These are phyloP conservation scores for Protomyces macrosporus DNA, from an alignment of 1,139 yeast species.

Conservation along the genomic window DNA sequence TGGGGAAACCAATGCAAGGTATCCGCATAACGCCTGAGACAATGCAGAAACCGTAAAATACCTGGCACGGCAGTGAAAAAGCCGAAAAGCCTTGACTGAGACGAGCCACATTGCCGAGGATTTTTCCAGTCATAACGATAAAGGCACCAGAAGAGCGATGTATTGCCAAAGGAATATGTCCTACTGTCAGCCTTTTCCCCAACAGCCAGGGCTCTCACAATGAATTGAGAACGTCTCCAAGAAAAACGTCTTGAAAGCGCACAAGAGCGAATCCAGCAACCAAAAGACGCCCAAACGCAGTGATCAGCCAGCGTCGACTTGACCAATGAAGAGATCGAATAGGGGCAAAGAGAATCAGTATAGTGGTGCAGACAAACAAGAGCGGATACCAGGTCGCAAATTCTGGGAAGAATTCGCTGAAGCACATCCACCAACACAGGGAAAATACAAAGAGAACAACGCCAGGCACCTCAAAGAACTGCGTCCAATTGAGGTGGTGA, in stretches of 20 bases:
- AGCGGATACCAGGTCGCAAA: constrained; percentile 77
- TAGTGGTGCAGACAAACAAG: constrained; percentile 56
- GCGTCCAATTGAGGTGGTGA: constrained; percentile 61
- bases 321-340: constrained; percentile 49
- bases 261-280: constrained; percentile 88
- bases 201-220: constrained; percentile 37
- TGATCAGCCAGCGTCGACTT: constrained; percentile 67
- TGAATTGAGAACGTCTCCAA: constrained; percentile 87
- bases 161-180: constrained; percentile 79
- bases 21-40: constrained; percentile 84
- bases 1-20: constrained; percentile 97
- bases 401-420: constrained; percentile 61
- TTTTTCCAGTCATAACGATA: constrained; percentile 62
- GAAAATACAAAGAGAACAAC: constrained; percentile 54
- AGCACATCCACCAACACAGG: constrained; percentile 64
- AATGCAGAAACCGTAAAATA: constrained; percentile 84
- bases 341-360: constrained; percentile 56
- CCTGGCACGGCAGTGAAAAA: constrained; percentile 79
- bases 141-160: constrained; percentile 78
- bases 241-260: constrained; percentile 85
- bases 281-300: constrained; percentile 65
- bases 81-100: constrained; percentile 69
- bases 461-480: constrained; percentile 46
- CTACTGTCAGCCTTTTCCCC: background rate
- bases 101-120: constrained; percentile 64